Evolutionary conservation across 108 stramenopile genomes (phyloP).

Genomic region (Skeletonema costatum): DNA sequence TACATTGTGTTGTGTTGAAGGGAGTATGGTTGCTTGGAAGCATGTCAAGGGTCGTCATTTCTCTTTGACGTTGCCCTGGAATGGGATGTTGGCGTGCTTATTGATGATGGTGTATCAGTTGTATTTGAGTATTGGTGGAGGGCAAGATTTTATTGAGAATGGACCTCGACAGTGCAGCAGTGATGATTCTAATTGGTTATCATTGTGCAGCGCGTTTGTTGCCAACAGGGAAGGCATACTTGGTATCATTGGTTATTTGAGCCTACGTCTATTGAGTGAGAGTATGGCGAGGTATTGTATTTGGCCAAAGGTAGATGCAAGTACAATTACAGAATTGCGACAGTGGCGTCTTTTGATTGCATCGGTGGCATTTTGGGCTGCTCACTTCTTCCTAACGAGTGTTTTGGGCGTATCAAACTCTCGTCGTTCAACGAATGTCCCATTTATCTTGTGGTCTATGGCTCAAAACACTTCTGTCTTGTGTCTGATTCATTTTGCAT

Average conservation of each 20-base stretch:
- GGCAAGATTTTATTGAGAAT: constrained; percentile 76
- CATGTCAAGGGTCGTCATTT: background rate
- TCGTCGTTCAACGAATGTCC: constrained; percentile 75
- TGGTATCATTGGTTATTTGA: constrained; percentile 76
- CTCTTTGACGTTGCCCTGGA: background rate
- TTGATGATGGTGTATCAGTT: constrained; percentile 66
- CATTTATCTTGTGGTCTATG: constrained; percentile 74
- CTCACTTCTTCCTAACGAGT: constrained; percentile 23
- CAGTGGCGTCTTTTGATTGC: constrained; percentile 26
- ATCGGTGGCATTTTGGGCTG: constrained; percentile 36
- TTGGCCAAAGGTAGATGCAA: constrained; percentile 16
- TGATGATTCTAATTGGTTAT: constrained; percentile 5
- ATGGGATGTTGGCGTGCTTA: constrained; percentile 36
- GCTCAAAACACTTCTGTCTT: constrained; percentile 68
- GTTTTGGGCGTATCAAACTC: constrained; percentile 61
- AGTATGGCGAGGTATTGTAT: constrained; percentile 58
- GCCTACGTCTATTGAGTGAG: constrained; percentile 68
- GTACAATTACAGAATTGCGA: constrained; percentile 11
- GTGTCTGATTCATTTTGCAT: constrained; percentile 33
- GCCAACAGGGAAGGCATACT: constrained; percentile 92
- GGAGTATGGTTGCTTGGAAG: constrained; percentile 34
- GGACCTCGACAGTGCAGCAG: constrained; percentile 53
- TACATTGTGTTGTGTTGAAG: constrained; percentile 64
- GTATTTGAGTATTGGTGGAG: constrained; percentile 45
- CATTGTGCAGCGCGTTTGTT: constrained; percentile 58